phyloP scores from a whole-genome alignment of 2,329 filamentous ascomycete species.

The Exophiala calicioides region DNA sequence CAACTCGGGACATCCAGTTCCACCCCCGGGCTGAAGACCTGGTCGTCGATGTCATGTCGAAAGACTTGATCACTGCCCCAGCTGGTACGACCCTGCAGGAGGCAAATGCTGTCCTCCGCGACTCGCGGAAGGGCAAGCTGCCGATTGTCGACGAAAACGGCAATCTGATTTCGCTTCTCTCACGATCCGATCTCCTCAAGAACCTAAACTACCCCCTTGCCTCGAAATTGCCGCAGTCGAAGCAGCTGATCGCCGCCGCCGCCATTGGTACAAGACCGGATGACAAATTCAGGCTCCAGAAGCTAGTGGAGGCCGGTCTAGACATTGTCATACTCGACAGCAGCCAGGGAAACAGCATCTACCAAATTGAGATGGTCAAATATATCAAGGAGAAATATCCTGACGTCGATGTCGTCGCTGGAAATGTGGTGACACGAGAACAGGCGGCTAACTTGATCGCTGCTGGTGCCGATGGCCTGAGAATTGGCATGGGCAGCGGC shows the following conservation, averaged over 20 bases:
- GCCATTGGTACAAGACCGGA: constrained; percentile 93
- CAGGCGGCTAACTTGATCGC: constrained; percentile 91
- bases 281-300: constrained; percentile 82
- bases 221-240: constrained; percentile 93
- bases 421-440: constrained; percentile 97
- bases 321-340: constrained; percentile 95
- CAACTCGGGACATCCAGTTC: constrained; percentile 97
- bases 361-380: constrained; percentile 98
- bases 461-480: constrained; percentile 91
- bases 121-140: constrained; percentile 98
- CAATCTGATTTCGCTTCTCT: constrained; percentile 89
- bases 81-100: constrained; percentile 80
- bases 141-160: constrained; percentile 82
- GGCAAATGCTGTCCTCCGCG: constrained; percentile 88
- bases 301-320: constrained; percentile 89
- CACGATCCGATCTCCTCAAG: constrained; percentile 95
- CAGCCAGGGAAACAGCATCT: constrained; percentile 97
- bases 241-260: constrained; percentile 94
- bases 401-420: constrained; percentile 87
- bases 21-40: constrained; percentile 71
- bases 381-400: constrained; percentile 89
- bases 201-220: constrained; percentile 96
- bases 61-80: constrained; percentile 83
- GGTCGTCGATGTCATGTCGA: constrained; percentile 92
- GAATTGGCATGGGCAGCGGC: constrained; percentile 98